These are phyloP conservation scores for Fusarium brevicatenulatum DNA, from an alignment of 2,329 filamentous ascomycete species.

Conservation along the genomic window DNA sequence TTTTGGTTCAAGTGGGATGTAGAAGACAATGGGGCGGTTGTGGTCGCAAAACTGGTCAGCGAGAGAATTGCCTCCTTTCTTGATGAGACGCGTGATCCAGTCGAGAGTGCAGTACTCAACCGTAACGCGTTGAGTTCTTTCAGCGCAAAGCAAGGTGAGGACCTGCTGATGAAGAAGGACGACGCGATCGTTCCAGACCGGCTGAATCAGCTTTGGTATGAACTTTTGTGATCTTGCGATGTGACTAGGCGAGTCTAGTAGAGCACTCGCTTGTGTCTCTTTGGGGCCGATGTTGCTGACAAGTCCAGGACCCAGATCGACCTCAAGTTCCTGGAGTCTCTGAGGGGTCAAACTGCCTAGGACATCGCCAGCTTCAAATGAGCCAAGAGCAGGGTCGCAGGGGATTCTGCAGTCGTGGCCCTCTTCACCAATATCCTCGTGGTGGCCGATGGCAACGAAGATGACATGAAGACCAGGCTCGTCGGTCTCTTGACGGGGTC, in stretches of 20 bases:
- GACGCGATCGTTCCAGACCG: neutral
- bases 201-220: neutral
- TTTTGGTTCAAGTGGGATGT: neutral
- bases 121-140: neutral
- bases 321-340: neutral
- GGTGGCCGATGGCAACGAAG: neutral
- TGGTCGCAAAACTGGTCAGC: neutral
- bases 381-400: neutral
- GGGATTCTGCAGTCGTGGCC: neutral
- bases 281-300: neutral
- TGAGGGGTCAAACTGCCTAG: neutral
- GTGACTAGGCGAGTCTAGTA: too few species aligned
- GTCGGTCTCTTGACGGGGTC: too few species aligned
- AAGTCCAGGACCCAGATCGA: neutral
- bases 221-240: neutral
- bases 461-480: neutral
- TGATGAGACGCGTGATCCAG: neutral
- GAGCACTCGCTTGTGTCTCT: neutral
- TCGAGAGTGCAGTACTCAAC: neutral
- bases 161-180: neutral
- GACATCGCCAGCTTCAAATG: neutral
- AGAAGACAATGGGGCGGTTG: neutral
- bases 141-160: neutral
- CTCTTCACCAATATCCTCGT: neutral
- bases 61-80: neutral